Conservation (phyloP, 2,329 filamentous ascomycete species). For the Amesomyces nigricolor region DNA sequence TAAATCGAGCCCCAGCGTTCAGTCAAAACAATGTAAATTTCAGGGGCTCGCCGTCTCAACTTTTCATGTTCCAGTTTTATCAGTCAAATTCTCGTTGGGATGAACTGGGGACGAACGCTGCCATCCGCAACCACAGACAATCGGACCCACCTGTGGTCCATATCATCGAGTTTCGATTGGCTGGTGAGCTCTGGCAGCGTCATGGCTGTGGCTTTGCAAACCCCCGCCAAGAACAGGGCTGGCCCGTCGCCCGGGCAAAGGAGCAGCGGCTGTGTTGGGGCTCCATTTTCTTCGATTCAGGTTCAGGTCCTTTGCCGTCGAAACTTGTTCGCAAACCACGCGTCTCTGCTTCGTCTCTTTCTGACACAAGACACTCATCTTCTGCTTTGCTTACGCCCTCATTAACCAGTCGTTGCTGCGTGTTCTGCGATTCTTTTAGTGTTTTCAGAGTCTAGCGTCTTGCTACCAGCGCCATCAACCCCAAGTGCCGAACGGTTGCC, state of each 20-base stretch:
- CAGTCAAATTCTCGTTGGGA: too few relatives aligned
- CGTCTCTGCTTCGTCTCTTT: constrained; percentile 2
- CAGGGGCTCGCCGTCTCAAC: too few relatives aligned
- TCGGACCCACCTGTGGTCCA: too few relatives aligned
- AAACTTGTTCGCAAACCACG: constrained; percentile 5
- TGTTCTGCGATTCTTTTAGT: not conserved
- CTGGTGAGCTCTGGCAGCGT: constrained; percentile 5
- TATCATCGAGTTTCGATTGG: not conserved
- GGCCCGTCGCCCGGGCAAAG: constrained; percentile 17
- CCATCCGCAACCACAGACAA: too few relatives aligned
- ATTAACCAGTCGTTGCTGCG: not conserved
- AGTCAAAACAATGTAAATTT: not conserved
- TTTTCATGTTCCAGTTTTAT: too few relatives aligned
- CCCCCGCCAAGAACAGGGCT: constrained; percentile 8
- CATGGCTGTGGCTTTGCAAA: constrained; percentile 19
- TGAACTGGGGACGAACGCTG: too few relatives aligned
- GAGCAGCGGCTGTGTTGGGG: constrained; percentile 19
- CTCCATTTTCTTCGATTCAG: constrained; percentile 8
- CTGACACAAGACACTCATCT: not conserved
- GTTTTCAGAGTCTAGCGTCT: too few relatives aligned
- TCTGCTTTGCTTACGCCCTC: not conserved
- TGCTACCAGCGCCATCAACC: not conserved
- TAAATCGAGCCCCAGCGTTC: not conserved
- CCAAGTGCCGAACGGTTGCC: not conserved
- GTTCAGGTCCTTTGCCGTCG: constrained; percentile 5